These are phyloP conservation scores for Ceratocystis alfenasii DNA, from an alignment of 2,329 filamentous ascomycete genomes.

Conservation along the genomic window DNA sequence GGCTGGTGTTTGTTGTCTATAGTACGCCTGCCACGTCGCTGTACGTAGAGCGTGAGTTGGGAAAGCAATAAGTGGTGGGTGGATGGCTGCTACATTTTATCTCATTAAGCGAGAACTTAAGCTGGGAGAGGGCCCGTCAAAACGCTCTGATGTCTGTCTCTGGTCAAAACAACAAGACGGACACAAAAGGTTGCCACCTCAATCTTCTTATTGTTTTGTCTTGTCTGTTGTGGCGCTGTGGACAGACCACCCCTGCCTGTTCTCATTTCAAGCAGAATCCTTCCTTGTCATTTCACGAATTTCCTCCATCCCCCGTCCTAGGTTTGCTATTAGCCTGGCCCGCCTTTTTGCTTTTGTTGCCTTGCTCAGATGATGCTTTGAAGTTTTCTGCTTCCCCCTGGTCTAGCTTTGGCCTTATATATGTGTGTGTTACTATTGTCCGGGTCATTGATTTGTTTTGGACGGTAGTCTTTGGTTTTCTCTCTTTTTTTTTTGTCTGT, in stretches of 20 bases:
- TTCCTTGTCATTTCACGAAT: constrained; percentile 1
- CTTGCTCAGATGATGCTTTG: too few species aligned
- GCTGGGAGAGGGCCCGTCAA: neutral
- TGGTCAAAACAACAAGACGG: neutral
- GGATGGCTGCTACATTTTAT: neutral
- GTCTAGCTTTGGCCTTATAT: neutral
- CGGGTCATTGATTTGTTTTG: neutral
- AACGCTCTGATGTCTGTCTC: constrained; percentile 3
- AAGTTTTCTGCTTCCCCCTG: neutral
- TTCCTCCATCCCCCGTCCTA: neutral
- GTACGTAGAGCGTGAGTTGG: neutral
- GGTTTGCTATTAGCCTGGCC: too few species aligned
- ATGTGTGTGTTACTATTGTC: neutral
- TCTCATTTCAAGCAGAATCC: constrained; percentile 1
- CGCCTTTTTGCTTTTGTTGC: too few species aligned
- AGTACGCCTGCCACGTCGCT: too few species aligned
- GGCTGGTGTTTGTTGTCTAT: too few species aligned
- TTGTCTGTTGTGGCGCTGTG: neutral
- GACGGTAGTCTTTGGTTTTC: neutral
- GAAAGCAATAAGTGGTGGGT: neutral
- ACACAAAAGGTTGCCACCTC: neutral
- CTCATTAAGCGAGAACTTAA: constrained; percentile 1
- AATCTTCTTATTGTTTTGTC: neutral
- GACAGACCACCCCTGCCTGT: neutral
- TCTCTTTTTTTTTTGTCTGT: neutral